These are phyloP conservation scores for Citrus cavaleriei DNA, from an alignment of 345 rosid genomes.

Conservation along the genomic window DNA sequence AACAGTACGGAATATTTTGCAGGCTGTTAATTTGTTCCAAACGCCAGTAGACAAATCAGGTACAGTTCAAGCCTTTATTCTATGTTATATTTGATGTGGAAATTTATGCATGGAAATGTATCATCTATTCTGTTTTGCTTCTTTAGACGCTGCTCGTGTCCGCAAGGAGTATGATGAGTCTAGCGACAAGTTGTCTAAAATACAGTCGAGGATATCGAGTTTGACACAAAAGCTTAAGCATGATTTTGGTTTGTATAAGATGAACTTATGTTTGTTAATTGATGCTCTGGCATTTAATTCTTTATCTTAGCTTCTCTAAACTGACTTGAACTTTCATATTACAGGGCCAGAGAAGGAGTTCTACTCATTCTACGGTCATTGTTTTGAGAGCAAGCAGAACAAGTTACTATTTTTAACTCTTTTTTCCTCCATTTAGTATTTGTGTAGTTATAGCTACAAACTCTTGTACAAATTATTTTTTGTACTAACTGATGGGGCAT, in stretches of 20 bases:
- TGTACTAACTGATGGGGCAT: too few species aligned
- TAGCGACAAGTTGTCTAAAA: slow-evolving; percentile 65
- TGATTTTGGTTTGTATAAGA: slow-evolving; percentile 74
- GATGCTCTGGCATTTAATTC: slow-evolving; percentile 4
- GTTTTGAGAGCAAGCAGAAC: slow-evolving; percentile 89
- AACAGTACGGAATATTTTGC: slow-evolving; percentile 54
- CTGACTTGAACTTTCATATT: slow-evolving; percentile 22
- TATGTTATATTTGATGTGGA: neutral
- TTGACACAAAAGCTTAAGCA: slow-evolving; percentile 73
- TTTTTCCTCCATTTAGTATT: neutral
- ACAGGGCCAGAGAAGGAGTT: slow-evolving; percentile 91
- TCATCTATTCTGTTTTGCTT: slow-evolving; percentile 22
- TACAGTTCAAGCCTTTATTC: slow-evolving; percentile 17
- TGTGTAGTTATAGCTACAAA: too few species aligned
- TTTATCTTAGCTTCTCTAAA: slow-evolving; percentile 18
- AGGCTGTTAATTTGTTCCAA: slow-evolving; percentile 70
- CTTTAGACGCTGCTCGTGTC: slow-evolving; percentile 70
- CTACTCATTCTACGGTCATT: slow-evolving; percentile 72
- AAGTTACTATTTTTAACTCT: slow-evolving; percentile 41
- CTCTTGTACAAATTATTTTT: too few species aligned
- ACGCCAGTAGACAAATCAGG: slow-evolving; percentile 78
- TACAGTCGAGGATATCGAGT: slow-evolving; percentile 81
- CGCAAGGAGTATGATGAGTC: slow-evolving; percentile 84
- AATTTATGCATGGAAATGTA: slow-evolving; percentile 1
- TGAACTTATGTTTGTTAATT: slow-evolving; percentile 11